Conservation (phyloP, 768 basidiomycete genomes). For the Gloeostereum incarnatum region DNA sequence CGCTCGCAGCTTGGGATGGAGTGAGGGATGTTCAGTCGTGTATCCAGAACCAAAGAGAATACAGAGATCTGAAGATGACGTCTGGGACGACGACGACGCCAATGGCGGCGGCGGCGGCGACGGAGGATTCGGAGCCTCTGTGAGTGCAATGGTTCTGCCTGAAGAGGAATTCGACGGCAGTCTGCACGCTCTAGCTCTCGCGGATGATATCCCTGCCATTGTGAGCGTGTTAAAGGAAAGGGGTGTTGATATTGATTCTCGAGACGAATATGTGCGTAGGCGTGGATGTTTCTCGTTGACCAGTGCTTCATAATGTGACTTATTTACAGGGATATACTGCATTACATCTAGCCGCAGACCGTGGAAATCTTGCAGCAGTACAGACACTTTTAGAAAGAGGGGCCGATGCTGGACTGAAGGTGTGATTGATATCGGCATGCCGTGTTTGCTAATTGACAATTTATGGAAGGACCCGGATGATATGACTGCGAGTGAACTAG, state of each 20-base stretch:
- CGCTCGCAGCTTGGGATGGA: slow-evolving; percentile 66
- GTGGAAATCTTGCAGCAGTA: slow-evolving; percentile 56
- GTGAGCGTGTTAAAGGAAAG: slow-evolving; percentile 28
- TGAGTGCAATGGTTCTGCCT: slow-evolving; percentile 48
- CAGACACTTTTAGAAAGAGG: slow-evolving; percentile 51
- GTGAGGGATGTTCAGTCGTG: slow-evolving; percentile 16
- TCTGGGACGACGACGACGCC: slow-evolving; percentile 33
- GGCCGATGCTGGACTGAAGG: slow-evolving; percentile 59
- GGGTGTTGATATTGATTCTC: slow-evolving; percentile 42
- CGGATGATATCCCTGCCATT: slow-evolving; percentile 40
- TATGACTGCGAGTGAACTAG: slow-evolving; percentile 50
- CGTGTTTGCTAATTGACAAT: slow-evolving; percentile 5
- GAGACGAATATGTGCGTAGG: slow-evolving; percentile 65
- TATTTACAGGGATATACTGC: slow-evolving; percentile 72
- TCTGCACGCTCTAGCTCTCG: slow-evolving; percentile 56
- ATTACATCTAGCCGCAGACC: slow-evolving; percentile 79
- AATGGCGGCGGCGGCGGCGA: slow-evolving; percentile 18
- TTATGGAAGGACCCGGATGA: slow-evolving; percentile 55
- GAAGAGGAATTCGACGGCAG: slow-evolving; percentile 24
- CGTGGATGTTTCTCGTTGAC: slow-evolving; percentile 2
- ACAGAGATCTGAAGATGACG: slow-evolving; percentile 22
- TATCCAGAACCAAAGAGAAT: too few species aligned
- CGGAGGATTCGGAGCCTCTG: slow-evolving; percentile 47
- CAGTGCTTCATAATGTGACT: slow-evolving; percentile 5
- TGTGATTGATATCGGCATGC: slow-evolving; percentile 16